phyloP scores from a whole-genome alignment of 371 early-diverging fungal genomes.

The Mortierella sp. region DNA sequence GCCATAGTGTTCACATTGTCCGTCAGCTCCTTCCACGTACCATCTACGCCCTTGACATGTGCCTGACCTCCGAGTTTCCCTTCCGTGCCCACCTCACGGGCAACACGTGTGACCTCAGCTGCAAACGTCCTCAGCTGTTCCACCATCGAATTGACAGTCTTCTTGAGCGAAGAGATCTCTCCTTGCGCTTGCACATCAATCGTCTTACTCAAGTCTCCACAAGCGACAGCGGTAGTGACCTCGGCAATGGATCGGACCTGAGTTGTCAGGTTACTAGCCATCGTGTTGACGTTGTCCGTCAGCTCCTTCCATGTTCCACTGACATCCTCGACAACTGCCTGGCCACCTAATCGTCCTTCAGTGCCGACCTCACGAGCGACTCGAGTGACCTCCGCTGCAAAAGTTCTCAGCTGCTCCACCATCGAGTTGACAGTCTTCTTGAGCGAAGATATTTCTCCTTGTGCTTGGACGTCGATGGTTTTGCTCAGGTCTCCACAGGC shows the following conservation, averaged over 20 bases:
- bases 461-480: constrained; percentile 60
- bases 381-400: constrained; percentile 74
- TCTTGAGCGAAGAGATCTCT: constrained; percentile 64
- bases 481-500: constrained; percentile 70
- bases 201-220: constrained; percentile 65
- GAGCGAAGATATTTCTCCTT: constrained; percentile 73
- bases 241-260: constrained; percentile 56
- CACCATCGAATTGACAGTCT: constrained; percentile 72
- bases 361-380: constrained; percentile 74
- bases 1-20: constrained; percentile 68
- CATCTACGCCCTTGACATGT: constrained; percentile 58
- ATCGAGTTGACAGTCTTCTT: constrained; percentile 73
- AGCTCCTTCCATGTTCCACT: constrained; percentile 71
- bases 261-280: constrained; percentile 57
- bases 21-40: constrained; percentile 65
- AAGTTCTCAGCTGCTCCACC: constrained; percentile 68
- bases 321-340: constrained; percentile 69
- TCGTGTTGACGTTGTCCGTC: constrained; percentile 71
- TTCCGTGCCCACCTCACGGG: constrained; percentile 61
- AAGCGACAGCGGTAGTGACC: constrained; percentile 57
- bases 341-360: constrained; percentile 67
- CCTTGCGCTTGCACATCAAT: constrained; percentile 65
- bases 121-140: constrained; percentile 64
- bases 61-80: constrained; percentile 65
- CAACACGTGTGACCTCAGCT: constrained; percentile 60